Evolutionary conservation across 345 rosid species (phyloP), one percentile per base, ranked within the genome.

Genomic region (Crucihimalaya himalaica): DNA sequence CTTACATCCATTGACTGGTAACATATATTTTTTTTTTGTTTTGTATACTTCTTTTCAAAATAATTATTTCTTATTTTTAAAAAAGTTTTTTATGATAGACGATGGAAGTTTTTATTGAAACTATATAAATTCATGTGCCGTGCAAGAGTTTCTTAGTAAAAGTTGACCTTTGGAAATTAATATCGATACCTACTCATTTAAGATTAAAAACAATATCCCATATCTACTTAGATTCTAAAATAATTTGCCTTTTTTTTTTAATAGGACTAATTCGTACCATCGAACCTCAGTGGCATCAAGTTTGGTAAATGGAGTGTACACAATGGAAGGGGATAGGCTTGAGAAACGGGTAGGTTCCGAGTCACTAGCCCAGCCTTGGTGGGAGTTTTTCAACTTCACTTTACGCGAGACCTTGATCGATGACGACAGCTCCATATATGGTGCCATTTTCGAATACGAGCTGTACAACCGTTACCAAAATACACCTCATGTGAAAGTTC

Each of bases 381-480:
- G 94, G 94, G 83, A 84, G 14, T 77, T 68, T 42, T 83, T 81
- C 76, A 53, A 85, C 70, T 86, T 88, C 61, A 79, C 72, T 31
- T 39, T 83, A 51, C 13, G 53, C 56, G 72, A 66, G 47, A 23
- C 50, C 21, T 84, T 88, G 18, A 76, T 78, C 3, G 88, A 87
- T 51, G 83, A 84, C 11, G 84, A 85, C 53, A 4, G 29, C 76
- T 83, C 88, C 73, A 80, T 85, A 47, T 86, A 86, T 28, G 91
- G 91, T 51, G 94, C 87, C 15, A 32, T 88, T 20, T 88, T 79
- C 62, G 82, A 80, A 59, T 80, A 40, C 60, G 57, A 71, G 1
- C 69, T 76, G 5, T 63, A 45, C 29, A 12, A 32, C 50, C 1
- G 3, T 20, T 6, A 43, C 77, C 47, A 57, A 32, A 27, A 12